Conservation (phyloP, 257 asterid species). For the Capsicum baccatum region DNA sequence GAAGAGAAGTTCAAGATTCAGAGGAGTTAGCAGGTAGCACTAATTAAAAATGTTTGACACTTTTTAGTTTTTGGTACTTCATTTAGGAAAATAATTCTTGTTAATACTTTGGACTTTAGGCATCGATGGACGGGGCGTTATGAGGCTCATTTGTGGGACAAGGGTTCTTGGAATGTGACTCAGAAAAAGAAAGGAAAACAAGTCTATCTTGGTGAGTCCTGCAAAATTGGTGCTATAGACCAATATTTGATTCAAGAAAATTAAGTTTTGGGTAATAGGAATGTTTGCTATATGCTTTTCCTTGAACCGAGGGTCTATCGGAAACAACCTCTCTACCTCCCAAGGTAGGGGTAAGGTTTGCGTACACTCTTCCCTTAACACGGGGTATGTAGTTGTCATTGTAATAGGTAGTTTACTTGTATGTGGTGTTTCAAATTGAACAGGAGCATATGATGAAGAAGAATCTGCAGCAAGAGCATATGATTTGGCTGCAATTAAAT, state of each 20-base stretch:
- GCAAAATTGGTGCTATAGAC: background rate
- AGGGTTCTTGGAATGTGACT: slow-evolving; percentile 81
- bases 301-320: too few relatives aligned
- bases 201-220: slow-evolving; percentile 79
- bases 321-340: too few relatives aligned
- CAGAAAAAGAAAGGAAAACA: slow-evolving; percentile 90
- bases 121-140: slow-evolving; percentile 86
- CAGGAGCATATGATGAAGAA: slow-evolving; percentile 87
- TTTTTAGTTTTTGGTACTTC: background rate
- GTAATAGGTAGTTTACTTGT: background rate
- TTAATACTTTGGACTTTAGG: slow-evolving; percentile 34
- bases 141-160: slow-evolving; percentile 93
- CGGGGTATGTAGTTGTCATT: too few relatives aligned
- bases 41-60: background rate
- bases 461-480: slow-evolving; percentile 92
- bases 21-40: slow-evolving; percentile 85
- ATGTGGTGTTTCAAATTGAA: background rate
- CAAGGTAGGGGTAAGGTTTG: too few relatives aligned
- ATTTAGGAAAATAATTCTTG: background rate
- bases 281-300: background rate
- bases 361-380: too few relatives aligned
- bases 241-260: slow-evolving; percentile 19
- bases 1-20: slow-evolving; percentile 81
- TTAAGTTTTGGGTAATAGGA: background rate
- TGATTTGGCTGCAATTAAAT: slow-evolving; percentile 85